Percentiles rank a stretch among this genome's conserved stretches.
Conservation (phyloP, 2,329 filamentous ascomycete species). For the Kalaharituber pfeilii region DNA sequence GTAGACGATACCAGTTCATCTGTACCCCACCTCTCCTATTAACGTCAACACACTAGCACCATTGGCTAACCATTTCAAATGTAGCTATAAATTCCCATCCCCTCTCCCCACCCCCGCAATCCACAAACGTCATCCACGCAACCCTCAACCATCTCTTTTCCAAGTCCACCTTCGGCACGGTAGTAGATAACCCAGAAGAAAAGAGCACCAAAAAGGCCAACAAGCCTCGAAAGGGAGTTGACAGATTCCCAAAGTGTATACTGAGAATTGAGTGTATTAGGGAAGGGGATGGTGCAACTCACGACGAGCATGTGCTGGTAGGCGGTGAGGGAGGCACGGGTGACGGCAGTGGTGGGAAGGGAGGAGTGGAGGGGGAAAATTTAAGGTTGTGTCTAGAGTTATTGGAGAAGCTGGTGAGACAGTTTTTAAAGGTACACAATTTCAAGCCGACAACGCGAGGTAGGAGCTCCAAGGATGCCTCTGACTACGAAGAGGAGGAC, state of each 20-base stretch:
- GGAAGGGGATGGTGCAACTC: slow-evolving; percentile 3
- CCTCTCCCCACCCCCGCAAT: neutral
- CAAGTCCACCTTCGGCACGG: slow-evolving; percentile 55
- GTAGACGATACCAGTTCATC: slow-evolving; percentile 17
- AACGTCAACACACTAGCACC: too few species aligned
- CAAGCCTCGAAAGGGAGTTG: slow-evolving; percentile 45
- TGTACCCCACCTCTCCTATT: slow-evolving; percentile 7
- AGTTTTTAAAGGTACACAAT: slow-evolving; percentile 58
- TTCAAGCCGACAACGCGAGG: slow-evolving; percentile 37
- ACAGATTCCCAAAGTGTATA: slow-evolving; percentile 80
- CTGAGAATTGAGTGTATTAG: slow-evolving; percentile 41
- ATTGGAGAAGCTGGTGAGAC: slow-evolving; percentile 47
- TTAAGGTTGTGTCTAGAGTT: slow-evolving; percentile 46
- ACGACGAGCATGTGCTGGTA: slow-evolving; percentile 27
- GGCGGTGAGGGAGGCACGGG: slow-evolving; percentile 30
- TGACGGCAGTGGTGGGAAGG: slow-evolving; percentile 25
- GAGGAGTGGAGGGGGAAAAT: slow-evolving; percentile 22
- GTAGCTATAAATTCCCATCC: slow-evolving; percentile 17
- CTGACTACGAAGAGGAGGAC: slow-evolving; percentile 10
- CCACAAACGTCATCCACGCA: slow-evolving; percentile 43
- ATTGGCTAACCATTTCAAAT: neutral
- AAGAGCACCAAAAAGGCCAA: slow-evolving; percentile 27
- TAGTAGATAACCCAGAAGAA: slow-evolving; percentile 33
- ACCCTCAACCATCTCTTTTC: slow-evolving; percentile 62
- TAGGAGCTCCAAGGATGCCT: slow-evolving; percentile 25